These are phyloP conservation scores for Thalia dealbata DNA, from an alignment of 176 grass and related monocot genomes.

Conservation along the genomic window DNA sequence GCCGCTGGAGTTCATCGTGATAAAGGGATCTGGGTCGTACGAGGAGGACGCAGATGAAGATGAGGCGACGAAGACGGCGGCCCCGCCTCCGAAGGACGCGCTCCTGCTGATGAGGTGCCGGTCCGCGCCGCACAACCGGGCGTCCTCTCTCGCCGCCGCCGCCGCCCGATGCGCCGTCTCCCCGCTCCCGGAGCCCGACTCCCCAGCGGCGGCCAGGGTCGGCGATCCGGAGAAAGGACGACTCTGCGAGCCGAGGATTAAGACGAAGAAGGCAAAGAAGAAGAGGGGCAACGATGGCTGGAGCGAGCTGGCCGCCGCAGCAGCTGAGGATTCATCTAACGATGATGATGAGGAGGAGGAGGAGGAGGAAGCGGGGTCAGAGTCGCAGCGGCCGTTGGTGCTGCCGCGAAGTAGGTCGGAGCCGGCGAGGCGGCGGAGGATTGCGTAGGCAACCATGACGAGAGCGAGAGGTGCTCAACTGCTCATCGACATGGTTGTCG, in stretches of 20 bases:
- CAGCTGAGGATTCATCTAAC: background rate
- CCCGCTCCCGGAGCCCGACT: background rate
- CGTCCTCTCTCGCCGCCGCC: conserved; percentile 35
- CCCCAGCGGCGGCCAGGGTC: background rate
- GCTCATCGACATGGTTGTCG: background rate
- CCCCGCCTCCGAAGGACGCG: conserved; percentile 81
- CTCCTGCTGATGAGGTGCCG: conserved; percentile 96
- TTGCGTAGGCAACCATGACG: conserved; percentile 10
- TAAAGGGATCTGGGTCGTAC: background rate
- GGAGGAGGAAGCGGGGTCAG: conserved; percentile 57
- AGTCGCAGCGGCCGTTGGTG: conserved; percentile 72
- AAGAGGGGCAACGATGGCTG: conserved; percentile 7
- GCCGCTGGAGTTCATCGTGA: background rate
- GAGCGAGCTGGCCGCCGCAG: background rate
- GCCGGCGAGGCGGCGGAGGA: conserved; percentile 52
- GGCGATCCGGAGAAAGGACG: conserved; percentile 7
- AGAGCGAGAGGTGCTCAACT: no score
- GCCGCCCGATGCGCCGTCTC: conserved; percentile 25
- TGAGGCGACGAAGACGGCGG: conserved; percentile 1
- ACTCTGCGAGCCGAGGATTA: background rate
- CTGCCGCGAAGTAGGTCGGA: conserved; percentile 84
- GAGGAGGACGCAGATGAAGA: background rate
- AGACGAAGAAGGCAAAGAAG: conserved; percentile 6
- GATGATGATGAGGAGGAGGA: conserved; percentile 27
- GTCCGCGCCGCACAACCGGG: conserved; percentile 79